Base-by-base conservation (phyloP, 345 rosid genomes). In the Populus nigra region DNA sequence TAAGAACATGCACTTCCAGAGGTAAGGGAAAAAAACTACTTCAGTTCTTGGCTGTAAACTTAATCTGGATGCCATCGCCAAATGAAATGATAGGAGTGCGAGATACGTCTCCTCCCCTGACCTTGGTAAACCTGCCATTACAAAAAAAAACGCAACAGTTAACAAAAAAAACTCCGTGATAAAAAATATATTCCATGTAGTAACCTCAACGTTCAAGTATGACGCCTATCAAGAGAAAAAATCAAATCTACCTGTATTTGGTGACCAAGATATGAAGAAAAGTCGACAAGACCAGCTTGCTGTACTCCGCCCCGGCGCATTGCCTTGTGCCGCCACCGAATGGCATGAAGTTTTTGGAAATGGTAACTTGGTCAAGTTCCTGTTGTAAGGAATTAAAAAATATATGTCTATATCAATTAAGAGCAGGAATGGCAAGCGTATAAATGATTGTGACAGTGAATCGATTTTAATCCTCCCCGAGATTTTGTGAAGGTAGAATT, bases 301-400 rank as follows among this genome's bases (percentile, higher is more conserved):
- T 75, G 18, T 84, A 83, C 41, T 84, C 87, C 53, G 91, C 88
- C 69, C 88, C 88, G 33, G 66, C 81, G 69, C 91, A 84, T 0
- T 80, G 85, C 73, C 92, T 85, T 1, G 29, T 83, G 6, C 91
- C 92, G 17, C 87, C 84, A 17, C 91, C 91, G 49, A 86, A 89
- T 0, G 84, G 87, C 85, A 85, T 85, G 75, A 83, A 88, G 6
- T 80, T 84, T 65, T 86, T 88, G 7, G 87, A 82, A 9, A 72
- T 39, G 6, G 61, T 50, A 31, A 16, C n/a, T 6, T 55, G 45
- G 3, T 59, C 68, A 33, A 73, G 68, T 2, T 18, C 87, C 86
- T 10, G 36, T 72, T 10, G 36, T 72, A 33, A 78, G 33, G 77
- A 69, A 71, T 74, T 80, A 36, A 13, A 74, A 23, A 22, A 22